Conservation (phyloP, 768 basidiomycete species). For the Boletus sensibilis region DNA sequence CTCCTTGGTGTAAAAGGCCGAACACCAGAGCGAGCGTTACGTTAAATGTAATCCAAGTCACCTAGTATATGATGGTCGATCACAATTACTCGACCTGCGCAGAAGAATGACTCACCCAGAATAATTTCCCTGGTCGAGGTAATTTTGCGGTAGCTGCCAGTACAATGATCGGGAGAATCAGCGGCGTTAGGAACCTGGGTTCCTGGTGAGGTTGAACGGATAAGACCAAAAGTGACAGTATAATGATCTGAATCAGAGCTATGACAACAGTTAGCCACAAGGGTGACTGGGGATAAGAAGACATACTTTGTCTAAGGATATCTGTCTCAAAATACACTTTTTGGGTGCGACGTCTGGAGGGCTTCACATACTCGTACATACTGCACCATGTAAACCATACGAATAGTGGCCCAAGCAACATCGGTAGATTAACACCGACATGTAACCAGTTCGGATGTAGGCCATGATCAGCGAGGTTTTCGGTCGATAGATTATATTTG, state of each 20-base stretch:
- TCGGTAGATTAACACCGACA: constrained; percentile 38
- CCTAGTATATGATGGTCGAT: constrained; percentile 15
- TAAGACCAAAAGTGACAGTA: constrained; percentile 29
- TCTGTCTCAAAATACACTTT: constrained; percentile 12
- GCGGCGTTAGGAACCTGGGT: constrained; percentile 38
- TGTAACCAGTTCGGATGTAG: constrained; percentile 43
- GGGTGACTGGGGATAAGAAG: not conserved
- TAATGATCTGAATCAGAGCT: constrained; percentile 33
- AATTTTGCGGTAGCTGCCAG: constrained; percentile 28
- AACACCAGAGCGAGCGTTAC: constrained; percentile 31
- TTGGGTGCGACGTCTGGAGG: not conserved
- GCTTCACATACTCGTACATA: constrained; percentile 5
- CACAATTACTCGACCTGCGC: not conserved
- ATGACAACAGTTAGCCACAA: constrained; percentile 1
- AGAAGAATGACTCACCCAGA: constrained; percentile 31
- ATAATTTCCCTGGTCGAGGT: constrained; percentile 27
- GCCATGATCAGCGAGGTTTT: constrained; percentile 40
- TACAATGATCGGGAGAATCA: constrained; percentile 35
- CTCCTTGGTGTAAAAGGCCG: constrained; percentile 41
- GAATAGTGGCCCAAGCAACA: constrained; percentile 39
- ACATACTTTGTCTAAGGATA: constrained; percentile 20
- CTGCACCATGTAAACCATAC: constrained; percentile 21
- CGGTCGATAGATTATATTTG: constrained; percentile 36
- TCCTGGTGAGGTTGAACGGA: constrained; percentile 41
- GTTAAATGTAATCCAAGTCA: constrained; percentile 32